Conservation (phyloP, 257 asterid genomes). For the Solanum appendiculatum region DNA sequence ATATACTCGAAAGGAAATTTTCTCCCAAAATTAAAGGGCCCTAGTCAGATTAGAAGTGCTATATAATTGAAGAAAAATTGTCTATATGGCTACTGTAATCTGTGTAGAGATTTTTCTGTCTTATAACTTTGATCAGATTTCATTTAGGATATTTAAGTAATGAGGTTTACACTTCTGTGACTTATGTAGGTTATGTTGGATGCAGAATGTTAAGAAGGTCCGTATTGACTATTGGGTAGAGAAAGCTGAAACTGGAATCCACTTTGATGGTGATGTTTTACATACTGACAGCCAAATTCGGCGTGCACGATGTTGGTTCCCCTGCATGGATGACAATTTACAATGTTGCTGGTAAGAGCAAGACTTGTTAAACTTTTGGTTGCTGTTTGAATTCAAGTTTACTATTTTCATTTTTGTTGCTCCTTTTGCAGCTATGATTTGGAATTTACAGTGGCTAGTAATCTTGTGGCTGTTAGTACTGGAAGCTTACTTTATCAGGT, state of each 20-base stretch:
- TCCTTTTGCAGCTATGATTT: constrained; percentile 66
- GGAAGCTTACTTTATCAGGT: constrained; percentile 97
- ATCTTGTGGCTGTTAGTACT: constrained; percentile 86
- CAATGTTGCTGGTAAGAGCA: constrained; percentile 79
- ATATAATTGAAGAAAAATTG: background rate
- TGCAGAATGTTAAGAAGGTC: constrained; percentile 72
- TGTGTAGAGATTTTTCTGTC: background rate
- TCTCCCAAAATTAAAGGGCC: background rate
- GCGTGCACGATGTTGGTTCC: constrained; percentile 99
- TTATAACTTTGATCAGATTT: constrained; percentile 1
- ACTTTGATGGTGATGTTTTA: constrained; percentile 62
- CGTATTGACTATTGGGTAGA: constrained; percentile 96
- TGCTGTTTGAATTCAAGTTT: background rate
- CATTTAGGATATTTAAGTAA: constrained; percentile 14
- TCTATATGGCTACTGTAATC: background rate
- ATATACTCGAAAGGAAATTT: background rate
- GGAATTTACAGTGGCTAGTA: constrained; percentile 90
- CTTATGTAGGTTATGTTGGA: constrained; percentile 52
- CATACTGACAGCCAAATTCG: constrained; percentile 90
- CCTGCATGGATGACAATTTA: constrained; percentile 90
- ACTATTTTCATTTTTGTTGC: constrained; percentile 13
- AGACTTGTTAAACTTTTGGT: background rate
- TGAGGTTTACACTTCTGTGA: constrained; percentile 24
- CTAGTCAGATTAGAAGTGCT: background rate
- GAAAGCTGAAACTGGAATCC: constrained; percentile 96